Conservation (phyloP, 2,329 filamentous ascomycete species). For the Cladosporium austrohemisphaericum region DNA sequence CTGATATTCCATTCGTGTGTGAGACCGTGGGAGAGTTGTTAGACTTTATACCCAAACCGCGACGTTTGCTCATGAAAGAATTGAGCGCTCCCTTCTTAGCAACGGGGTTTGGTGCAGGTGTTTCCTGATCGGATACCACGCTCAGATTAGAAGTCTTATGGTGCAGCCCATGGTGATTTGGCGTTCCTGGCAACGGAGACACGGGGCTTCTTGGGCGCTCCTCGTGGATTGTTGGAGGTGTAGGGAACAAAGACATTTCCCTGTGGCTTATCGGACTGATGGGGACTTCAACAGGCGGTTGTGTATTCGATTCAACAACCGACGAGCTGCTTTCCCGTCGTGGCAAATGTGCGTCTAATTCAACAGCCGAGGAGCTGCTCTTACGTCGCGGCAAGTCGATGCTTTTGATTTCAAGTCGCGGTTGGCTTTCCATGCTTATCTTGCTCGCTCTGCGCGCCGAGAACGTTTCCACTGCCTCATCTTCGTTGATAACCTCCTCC, state of each 20-base stretch:
- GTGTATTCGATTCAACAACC: neutral
- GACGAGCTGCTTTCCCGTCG: slow-evolving; percentile 15
- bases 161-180: neutral
- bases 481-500: neutral
- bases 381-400: slow-evolving; percentile 27
- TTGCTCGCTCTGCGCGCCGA: slow-evolving; percentile 31
- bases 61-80: slow-evolving; percentile 13
- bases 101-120: neutral
- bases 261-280: neutral
- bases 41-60: neutral
- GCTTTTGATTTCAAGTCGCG: slow-evolving; percentile 31
- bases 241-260: slow-evolving; percentile 3
- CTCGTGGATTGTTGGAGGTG: slow-evolving; percentile 8
- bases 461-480: neutral
- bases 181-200: neutral
- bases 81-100: slow-evolving; percentile 4
- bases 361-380: neutral
- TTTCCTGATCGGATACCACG: neutral
- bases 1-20: neutral
- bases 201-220: slow-evolving; percentile 11
- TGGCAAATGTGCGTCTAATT: slow-evolving; percentile 23
- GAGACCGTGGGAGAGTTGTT: neutral
- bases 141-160: slow-evolving; percentile 11
- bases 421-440: slow-evolving; percentile 32
- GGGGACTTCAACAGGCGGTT: slow-evolving; percentile 13